Conservation (phyloP, 805 yeast genomes). For the Metschnikowia similis region DNA sequence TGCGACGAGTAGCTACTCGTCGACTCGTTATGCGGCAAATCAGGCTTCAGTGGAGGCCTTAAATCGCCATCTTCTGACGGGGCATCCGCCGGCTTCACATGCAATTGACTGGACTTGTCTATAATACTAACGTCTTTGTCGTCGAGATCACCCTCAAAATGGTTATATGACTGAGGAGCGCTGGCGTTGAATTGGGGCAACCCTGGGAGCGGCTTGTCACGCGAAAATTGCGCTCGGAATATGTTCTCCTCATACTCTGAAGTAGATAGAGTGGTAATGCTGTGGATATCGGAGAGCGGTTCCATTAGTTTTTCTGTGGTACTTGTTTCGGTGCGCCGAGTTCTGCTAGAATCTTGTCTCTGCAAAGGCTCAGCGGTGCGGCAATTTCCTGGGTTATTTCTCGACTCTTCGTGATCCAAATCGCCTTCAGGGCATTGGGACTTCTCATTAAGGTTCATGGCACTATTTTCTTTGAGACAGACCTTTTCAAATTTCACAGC, state of each 20-base stretch:
- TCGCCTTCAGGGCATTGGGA: background rate
- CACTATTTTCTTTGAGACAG: constrained; percentile 6
- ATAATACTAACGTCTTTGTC: background rate
- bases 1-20: background rate
- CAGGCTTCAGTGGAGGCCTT: background rate
- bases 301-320: background rate
- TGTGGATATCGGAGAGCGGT: constrained; percentile 9
- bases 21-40: background rate
- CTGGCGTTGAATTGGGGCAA: constrained; percentile 4
- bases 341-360: background rate
- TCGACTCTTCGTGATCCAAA: background rate
- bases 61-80: background rate
- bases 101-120: background rate
- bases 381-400: background rate
- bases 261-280: constrained; percentile 34
- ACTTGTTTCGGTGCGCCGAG: background rate
- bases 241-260: constrained; percentile 35
- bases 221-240: constrained; percentile 34
- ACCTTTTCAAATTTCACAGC: constrained; percentile 12
- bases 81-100: background rate
- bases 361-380: background rate
- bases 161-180: background rate
- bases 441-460: background rate
- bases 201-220: constrained; percentile 13
- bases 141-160: background rate